Conservation (phyloP, 169 alveolate genomes). For the Theileria orientalis region DNA sequence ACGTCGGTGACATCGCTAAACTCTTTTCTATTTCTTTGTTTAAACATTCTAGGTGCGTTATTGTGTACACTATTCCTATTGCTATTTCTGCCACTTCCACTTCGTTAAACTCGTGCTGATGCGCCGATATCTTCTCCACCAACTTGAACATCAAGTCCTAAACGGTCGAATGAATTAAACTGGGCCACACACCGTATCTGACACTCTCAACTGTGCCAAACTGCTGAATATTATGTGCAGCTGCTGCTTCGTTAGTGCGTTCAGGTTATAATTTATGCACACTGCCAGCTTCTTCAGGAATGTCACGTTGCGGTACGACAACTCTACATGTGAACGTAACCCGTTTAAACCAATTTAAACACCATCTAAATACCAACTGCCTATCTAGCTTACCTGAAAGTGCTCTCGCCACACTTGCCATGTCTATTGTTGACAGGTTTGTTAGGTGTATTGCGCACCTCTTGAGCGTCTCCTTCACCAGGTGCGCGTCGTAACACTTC, state of each 20-base stretch:
- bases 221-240: slow-evolving; percentile 33
- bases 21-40: slow-evolving; percentile 25
- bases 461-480: slow-evolving; percentile 34
- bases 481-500: slow-evolving; percentile 24
- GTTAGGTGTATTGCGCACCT: slow-evolving; percentile 43
- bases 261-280: slow-evolving; percentile 48
- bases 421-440: slow-evolving; percentile 42
- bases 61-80: slow-evolving; percentile 14
- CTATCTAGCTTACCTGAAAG: slow-evolving; percentile 17
- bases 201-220: slow-evolving; percentile 34
- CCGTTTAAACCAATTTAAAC: not conserved
- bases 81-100: slow-evolving; percentile 37
- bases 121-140: slow-evolving; percentile 7
- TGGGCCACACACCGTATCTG: slow-evolving; percentile 32
- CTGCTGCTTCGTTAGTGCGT: slow-evolving; percentile 21
- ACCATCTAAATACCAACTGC: not conserved
- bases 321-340: too few species aligned
- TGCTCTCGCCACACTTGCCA: slow-evolving; percentile 37
- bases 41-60: slow-evolving; percentile 52
- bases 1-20: too few species aligned
- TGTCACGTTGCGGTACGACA: slow-evolving; percentile 38
- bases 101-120: slow-evolving; percentile 51
- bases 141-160: slow-evolving; percentile 21
- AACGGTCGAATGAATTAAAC: not conserved
- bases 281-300: slow-evolving; percentile 36